Conservation (phyloP, 192 early-diverging fungal species). For the Linderina pennispora region DNA sequence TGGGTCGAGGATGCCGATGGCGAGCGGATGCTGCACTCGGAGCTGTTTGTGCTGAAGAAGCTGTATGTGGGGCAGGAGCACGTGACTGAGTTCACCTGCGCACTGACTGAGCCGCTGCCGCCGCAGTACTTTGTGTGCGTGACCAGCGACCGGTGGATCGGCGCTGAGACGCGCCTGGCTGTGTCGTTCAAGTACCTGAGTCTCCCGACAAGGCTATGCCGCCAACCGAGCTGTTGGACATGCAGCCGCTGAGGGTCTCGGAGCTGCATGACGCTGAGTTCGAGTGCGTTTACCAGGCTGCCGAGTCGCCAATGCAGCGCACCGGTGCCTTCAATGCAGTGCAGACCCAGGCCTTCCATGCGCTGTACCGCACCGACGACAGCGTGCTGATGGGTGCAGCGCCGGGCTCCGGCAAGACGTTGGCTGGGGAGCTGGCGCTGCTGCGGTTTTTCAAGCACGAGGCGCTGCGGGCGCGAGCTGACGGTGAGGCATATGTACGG, state of each 20-base stretch:
- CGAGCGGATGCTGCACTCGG: slow-evolving; percentile 82
- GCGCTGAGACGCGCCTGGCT: slow-evolving; percentile 83
- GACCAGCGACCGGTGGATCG: slow-evolving; percentile 94
- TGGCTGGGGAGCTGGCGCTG: slow-evolving; percentile 93
- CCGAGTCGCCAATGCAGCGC: slow-evolving; percentile 2
- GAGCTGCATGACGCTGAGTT: slow-evolving; percentile 67
- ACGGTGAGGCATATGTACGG: slow-evolving; percentile 26
- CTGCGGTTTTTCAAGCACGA: slow-evolving; percentile 71
- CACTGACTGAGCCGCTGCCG: slow-evolving; percentile 85
- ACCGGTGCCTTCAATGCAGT: slow-evolving; percentile 78
- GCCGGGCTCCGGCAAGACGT: slow-evolving; percentile 91
- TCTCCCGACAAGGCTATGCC: slow-evolving; percentile 86
- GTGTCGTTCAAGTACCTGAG: slow-evolving; percentile 92
- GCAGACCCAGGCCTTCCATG: slow-evolving; percentile 93
- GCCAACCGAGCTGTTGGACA: slow-evolving; percentile 90
- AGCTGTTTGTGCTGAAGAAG: slow-evolving; percentile 86
- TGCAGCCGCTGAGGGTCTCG: slow-evolving; percentile 80
- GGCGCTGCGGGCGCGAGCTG: slow-evolving; percentile 12
- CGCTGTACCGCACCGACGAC: slow-evolving; percentile 82
- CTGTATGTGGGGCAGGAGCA: slow-evolving; percentile 82
- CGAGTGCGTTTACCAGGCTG: slow-evolving; percentile 57
- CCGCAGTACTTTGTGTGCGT: slow-evolving; percentile 95
- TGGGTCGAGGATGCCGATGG: slow-evolving; percentile 92
- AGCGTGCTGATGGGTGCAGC: slow-evolving; percentile 90
- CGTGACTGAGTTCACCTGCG: slow-evolving; percentile 81